Evolutionary conservation across 1,284 basidiomycete genomes (phyloP), one percentile per base, ranked within the genome.

Genomic region (Heimioporus punctisporus): DNA sequence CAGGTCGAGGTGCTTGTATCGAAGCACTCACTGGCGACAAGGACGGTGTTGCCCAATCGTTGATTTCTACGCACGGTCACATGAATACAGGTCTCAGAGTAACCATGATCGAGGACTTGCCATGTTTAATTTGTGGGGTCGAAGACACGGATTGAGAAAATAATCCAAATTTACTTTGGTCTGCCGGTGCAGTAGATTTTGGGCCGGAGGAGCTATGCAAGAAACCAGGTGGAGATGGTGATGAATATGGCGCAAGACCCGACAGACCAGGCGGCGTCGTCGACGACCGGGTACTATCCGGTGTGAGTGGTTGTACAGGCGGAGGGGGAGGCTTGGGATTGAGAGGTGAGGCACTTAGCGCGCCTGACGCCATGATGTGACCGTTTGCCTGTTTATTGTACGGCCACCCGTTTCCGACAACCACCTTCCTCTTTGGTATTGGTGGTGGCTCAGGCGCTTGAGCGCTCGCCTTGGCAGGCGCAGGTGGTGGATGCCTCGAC

Each of bases 381-480:
- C 66, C 65, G 28, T 64, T 64, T 15, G 63, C 40, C 31, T 68
- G 65, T 44, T 51, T 64, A 12, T 60, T 68, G 45, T 68, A 56
- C 4, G 74, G 74, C 74, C 72, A 75, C 5, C 71, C 68, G 49
- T 60, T 69, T 5, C 72, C 72, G 3, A 74, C 69, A 3, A 72
- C 73, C 55, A 68, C 60, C 40, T 63, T 70, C 46, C 45, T 58
- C 42, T 55, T 69, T 26, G 56, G 54, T 27, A 46, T 66, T 17
- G 24, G 30, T 4, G 37, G 49, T 8, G 64, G 63, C 8, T 65
- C 21, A 6, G 56, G 42, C 31, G n/a, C 27, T 34, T 56, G 68
- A 6, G 48, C 14, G 43, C 6, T 21, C 26, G 47, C 1, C 46
- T 60, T 65, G 3, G 42, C 37, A 19, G 56, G 48, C 27, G 37